A percentile compares a stretch with the other conserved stretches of the same genome.
These are phyloP conservation scores for Friedmanniomyces endolithicus DNA, from an alignment of 495 filamentous ascomycete species.

Conservation along the genomic window DNA sequence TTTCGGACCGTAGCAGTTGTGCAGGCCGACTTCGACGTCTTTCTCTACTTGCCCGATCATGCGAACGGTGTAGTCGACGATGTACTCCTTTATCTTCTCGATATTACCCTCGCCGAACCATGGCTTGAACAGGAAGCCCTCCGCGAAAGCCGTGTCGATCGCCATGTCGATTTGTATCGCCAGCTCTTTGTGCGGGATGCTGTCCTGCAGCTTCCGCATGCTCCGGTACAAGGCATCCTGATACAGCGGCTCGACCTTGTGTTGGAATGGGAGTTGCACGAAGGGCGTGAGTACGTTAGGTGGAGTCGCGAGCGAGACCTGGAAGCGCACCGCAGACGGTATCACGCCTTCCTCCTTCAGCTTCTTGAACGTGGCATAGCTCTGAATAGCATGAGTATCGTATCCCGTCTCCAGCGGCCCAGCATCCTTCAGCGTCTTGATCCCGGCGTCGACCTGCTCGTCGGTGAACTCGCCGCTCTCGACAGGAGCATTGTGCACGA, in stretches of 20 bases:
- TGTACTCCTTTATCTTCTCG: constrained; percentile 27
- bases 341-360: constrained; percentile 26
- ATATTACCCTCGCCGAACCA: constrained; percentile 29
- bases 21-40: constrained; percentile 32
- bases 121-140: constrained; percentile 26
- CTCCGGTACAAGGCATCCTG: constrained; percentile 27
- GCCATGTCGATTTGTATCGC: constrained; percentile 36
- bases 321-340: constrained; percentile 28
- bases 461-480: constrained; percentile 20
- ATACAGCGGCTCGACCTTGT: constrained; percentile 32
- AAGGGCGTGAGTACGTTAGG: constrained; percentile 25
- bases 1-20: constrained; percentile 37
- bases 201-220: constrained; percentile 27
- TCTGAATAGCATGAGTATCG: constrained; percentile 29
- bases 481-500: constrained; percentile 13
- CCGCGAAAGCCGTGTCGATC: constrained; percentile 29
- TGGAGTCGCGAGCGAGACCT: constrained; percentile 32
- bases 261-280: constrained; percentile 23
- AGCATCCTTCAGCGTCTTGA: constrained; percentile 5
- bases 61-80: constrained; percentile 21
- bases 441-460: constrained; percentile 23
- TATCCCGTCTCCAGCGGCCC: constrained; percentile 21
- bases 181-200: constrained; percentile 33
- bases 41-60: constrained; percentile 24
- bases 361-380: constrained; percentile 27